phyloP scores from a whole-genome alignment of 1,284 basidiomycete species.

The Taiwanofungus camphoratus region DNA sequence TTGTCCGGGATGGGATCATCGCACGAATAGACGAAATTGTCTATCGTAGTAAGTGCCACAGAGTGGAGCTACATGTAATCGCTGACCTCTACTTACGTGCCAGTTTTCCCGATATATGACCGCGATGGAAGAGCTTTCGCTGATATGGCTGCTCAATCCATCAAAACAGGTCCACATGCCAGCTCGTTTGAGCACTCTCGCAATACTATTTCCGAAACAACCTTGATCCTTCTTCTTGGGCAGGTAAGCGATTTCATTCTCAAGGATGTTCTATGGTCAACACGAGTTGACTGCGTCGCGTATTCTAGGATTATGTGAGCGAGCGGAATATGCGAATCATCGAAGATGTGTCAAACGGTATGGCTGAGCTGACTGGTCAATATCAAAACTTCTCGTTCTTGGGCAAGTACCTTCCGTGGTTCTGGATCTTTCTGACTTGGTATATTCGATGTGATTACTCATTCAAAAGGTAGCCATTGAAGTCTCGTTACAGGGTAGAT shows the following conservation, averaged over 20 bases:
- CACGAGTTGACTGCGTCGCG: too few species aligned
- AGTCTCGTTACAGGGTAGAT: constrained; percentile 15
- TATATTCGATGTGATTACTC: constrained; percentile 13
- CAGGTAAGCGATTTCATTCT: constrained; percentile 22
- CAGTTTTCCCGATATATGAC: constrained; percentile 20
- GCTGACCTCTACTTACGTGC: not conserved
- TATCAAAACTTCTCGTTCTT: constrained; percentile 24
- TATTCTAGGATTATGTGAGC: constrained; percentile 27
- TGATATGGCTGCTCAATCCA: constrained; percentile 10
- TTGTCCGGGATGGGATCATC: constrained; percentile 21
- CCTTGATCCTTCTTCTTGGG: constrained; percentile 28
- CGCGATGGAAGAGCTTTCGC: constrained; percentile 16
- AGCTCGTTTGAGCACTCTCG: constrained; percentile 18
- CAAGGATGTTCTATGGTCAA: too few species aligned
- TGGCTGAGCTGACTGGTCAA: constrained; percentile 31
- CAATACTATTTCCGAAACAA: constrained; percentile 25
- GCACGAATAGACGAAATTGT: constrained; percentile 21
- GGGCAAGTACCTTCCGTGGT: constrained; percentile 21
- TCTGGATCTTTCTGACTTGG: constrained; percentile 28
- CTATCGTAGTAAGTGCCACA: constrained; percentile 13
- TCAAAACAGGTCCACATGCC: constrained; percentile 10
- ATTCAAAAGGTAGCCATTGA: not conserved
- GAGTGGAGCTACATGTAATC: not conserved
- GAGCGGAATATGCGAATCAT: constrained; percentile 22
- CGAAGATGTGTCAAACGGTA: constrained; percentile 27